Evolutionary conservation across 1,284 basidiomycete genomes (phyloP).

Genomic region (Cryptococcus sp.): DNA sequence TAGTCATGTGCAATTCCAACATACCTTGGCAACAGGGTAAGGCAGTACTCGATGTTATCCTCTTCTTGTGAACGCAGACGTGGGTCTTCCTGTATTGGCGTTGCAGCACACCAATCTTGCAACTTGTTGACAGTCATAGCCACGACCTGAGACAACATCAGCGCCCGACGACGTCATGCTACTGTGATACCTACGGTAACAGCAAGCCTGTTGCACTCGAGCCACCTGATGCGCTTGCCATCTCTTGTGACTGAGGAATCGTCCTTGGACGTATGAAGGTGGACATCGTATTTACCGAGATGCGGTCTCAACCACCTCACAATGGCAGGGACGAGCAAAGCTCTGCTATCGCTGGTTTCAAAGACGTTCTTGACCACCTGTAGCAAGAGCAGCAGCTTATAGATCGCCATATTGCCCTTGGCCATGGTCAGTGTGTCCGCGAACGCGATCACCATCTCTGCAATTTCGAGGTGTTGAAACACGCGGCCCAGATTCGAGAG

Average conservation of each 20-base stretch:
- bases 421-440: constrained; percentile 76
- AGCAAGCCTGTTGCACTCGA: constrained; percentile 79
- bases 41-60: constrained; percentile 86
- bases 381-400: constrained; percentile 91
- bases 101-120: constrained; percentile 74
- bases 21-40: constrained; percentile 82
- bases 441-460: constrained; percentile 79
- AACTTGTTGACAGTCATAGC: constrained; percentile 91
- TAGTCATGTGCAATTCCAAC: constrained; percentile 23
- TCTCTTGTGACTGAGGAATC: constrained; percentile 58
- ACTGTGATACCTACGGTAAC: constrained; percentile 36
- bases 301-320: constrained; percentile 93
- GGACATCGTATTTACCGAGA: constrained; percentile 79
- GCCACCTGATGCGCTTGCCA: constrained; percentile 77
- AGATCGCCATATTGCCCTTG: constrained; percentile 84
- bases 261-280: constrained; percentile 22
- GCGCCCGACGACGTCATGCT: neutral
- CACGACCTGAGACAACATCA: constrained; percentile 61
- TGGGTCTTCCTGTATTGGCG: constrained; percentile 64
- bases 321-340: constrained; percentile 80
- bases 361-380: constrained; percentile 90
- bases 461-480: constrained; percentile 76
- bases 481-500: constrained; percentile 82
- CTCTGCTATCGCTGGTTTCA: constrained; percentile 75
- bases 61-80: constrained; percentile 74